phyloP scores from a whole-genome alignment of 1,139 yeast genomes.

The Hanseniaspora sp. region DNA sequence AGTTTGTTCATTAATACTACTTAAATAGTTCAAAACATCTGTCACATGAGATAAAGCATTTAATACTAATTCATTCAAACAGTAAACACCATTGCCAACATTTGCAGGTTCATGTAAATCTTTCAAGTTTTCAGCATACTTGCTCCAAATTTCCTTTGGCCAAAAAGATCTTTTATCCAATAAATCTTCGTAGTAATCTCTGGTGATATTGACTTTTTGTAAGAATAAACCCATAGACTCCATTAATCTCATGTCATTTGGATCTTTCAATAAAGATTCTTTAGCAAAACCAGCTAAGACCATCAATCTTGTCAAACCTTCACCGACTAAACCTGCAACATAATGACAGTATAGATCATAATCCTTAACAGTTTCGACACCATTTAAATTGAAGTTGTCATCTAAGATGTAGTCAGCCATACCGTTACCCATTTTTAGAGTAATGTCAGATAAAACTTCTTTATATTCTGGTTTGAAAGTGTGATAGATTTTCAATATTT shows the following conservation, averaged over 20 bases:
- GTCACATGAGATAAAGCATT: conserved; percentile 70
- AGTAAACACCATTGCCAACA: conserved; percentile 48
- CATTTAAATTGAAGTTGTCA: conserved; percentile 66
- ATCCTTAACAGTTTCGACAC: conserved; percentile 66
- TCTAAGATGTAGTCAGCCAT: conserved; percentile 90
- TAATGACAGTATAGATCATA: conserved; percentile 89
- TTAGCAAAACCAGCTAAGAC: conserved; percentile 58
- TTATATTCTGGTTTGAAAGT: conserved; percentile 65
- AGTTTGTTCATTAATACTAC: conserved; percentile 70
- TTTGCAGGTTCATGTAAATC: conserved; percentile 45
- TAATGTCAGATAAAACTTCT: conserved; percentile 64
- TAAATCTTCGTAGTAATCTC: conserved; percentile 90
- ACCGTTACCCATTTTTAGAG: conserved; percentile 85
- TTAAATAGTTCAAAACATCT: conserved; percentile 66
- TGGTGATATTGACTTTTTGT: conserved; percentile 88
- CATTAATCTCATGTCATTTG: conserved; percentile 40
- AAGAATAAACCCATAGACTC: conserved; percentile 91
- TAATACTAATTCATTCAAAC: conserved; percentile 72
- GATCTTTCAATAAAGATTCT: conserved; percentile 38
- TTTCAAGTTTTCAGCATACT: conserved; percentile 55
- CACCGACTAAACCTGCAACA: conserved; percentile 97
- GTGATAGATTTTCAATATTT: conserved; percentile 59
- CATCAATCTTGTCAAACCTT: conserved; percentile 77
- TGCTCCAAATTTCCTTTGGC: conserved; percentile 90
- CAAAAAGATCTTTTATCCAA: conserved; percentile 89